Evolutionary conservation across 2,329 filamentous ascomycete species (phyloP).

Genomic region (Coniosporium tulheliwenetii): DNA sequence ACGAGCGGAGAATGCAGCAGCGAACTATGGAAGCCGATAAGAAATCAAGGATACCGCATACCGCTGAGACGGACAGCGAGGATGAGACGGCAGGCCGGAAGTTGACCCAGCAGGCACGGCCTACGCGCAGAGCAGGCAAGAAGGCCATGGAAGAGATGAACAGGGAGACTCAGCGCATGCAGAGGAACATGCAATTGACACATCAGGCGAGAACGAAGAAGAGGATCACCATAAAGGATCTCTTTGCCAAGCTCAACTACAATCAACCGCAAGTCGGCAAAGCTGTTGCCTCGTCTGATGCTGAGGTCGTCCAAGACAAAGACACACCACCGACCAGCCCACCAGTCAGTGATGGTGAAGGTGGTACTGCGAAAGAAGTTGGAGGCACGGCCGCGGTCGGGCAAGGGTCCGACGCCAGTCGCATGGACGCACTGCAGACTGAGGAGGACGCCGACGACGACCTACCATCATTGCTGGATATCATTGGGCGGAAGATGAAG

Average conservation of each 20-base stretch:
- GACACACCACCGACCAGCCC: slow-evolving; percentile 31
- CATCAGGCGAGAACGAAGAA: slow-evolving; percentile 80
- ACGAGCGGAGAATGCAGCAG: slow-evolving; percentile 26
- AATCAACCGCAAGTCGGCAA: slow-evolving; percentile 19
- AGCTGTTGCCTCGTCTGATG: slow-evolving; percentile 49
- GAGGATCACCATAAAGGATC: slow-evolving; percentile 68
- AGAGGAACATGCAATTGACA: slow-evolving; percentile 75
- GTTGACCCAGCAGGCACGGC: slow-evolving; percentile 52
- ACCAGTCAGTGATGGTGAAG: slow-evolving; percentile 10
- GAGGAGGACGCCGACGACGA: slow-evolving; percentile 16
- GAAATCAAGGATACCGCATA: slow-evolving; percentile 9
- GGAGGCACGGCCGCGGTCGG: neutral
- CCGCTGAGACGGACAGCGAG: slow-evolving; percentile 32
- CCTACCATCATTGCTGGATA: slow-evolving; percentile 23
- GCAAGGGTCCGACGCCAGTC: neutral
- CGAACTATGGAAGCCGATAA: slow-evolving; percentile 8
- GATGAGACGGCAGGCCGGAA: slow-evolving; percentile 31
- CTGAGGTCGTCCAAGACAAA: slow-evolving; percentile 18
- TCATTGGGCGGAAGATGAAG: slow-evolving; percentile 13
- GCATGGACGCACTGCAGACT: neutral
- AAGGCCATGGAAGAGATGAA: slow-evolving; percentile 92
- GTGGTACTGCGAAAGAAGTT: slow-evolving; percentile 2
- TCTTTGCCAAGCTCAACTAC: slow-evolving; percentile 77
- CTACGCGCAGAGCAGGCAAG: slow-evolving; percentile 77
- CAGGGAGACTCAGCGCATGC: slow-evolving; percentile 82